Evolutionary conservation across 176 grass and related monocot genomes (phyloP), one percentile per base, ranked within the genome.

Genomic region (Avena atlantica): DNA sequence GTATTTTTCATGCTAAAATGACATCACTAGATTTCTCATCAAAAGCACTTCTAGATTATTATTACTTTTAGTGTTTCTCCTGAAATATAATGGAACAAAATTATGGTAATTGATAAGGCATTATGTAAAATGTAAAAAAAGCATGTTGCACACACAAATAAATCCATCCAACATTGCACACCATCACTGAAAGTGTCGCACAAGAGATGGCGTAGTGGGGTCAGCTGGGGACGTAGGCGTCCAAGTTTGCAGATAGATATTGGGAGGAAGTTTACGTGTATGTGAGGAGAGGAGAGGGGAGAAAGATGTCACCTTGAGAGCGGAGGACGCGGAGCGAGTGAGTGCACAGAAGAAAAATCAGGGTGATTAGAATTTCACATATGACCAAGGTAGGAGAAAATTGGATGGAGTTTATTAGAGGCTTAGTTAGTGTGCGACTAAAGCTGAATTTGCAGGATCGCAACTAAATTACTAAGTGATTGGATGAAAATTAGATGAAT

Each of bases 281-380:
- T 74, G 71, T 24, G 42, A 49, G 12, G 42, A 31, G 65, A 69
- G 65, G 29, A 69, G 31, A 69, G 29, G 65, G 70, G 44, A 47
- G 44, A 49, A 49, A 49, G 12, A 74, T 49, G 70, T 74, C 70
- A 49, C 42, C 44, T 74, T 71, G 69, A 74, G 70, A 72, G 70
- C 12, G 12, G 70, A 74, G 70, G 11, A 49, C 2, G 5, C 12
- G n/a, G 44, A 49, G 20, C 12, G 11, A 45, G 68, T 71, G 68
- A 49, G 70, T 49, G 42, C 70, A 74, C 44, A 74, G 6, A 74
- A 73, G 20, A 49, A n/a, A 74, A 49, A 49, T 49, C 70, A 74
- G n/a, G 45, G 70, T 20, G 70, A 48, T 73, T 73, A 48, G 70
- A 48, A 25, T 74, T 73, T 73, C n/a, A 8, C 12, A 6, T 21